Evolutionary conservation across 2,329 filamentous ascomycete genomes (phyloP), one percentile per base, ranked within the genome.

Genomic region (Aspergillus tanneri): DNA sequence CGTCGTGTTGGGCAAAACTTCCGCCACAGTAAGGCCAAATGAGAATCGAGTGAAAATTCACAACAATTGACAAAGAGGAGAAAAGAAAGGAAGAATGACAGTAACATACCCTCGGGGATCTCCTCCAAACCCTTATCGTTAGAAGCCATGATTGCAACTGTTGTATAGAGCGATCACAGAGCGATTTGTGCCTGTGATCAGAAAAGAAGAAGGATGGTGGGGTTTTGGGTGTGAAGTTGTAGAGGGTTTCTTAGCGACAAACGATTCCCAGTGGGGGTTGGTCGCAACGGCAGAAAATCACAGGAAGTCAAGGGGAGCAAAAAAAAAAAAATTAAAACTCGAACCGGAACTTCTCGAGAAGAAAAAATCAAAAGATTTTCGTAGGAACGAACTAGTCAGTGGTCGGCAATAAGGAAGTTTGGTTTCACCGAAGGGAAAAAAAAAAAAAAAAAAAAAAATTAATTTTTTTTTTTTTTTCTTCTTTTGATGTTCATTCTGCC

Each of bases 121-220:
- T 97, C 92, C 83, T 96, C 91, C 80, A 97, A 90, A 83, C 92
- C 92, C 83, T 95, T 96, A 69, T 90, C 88, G 74, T 86, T 85
- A 54, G 75, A 71, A 90, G 91, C 92, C 92, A 97, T 97, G 84
- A 87, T 96, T 92, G 89, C 85, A 85, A 78, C 80, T 77, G 66
- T 70, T 58, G 67, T 68, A 68, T 53, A 50, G 69, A 71, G 53
- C 57, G 74, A 83, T 81, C 85, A 83, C 87, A 89, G 87, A 37
- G 85, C 86, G 74, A 78, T 77, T 85, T 81, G 84, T 36, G 34
- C 24, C 87, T 82, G 79, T 75, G 83, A 90, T 81, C 86, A 83
- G 49, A 23, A 40, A n/a, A n/a, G n/a, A n/a, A 45, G 45, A 35
- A 49, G 47, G 49, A 57, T 49, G 46, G 58, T 60, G 58, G 58